phyloP scores from a whole-genome alignment of 768 basidiomycete species.

The Leccinum pellstonianum region DNA sequence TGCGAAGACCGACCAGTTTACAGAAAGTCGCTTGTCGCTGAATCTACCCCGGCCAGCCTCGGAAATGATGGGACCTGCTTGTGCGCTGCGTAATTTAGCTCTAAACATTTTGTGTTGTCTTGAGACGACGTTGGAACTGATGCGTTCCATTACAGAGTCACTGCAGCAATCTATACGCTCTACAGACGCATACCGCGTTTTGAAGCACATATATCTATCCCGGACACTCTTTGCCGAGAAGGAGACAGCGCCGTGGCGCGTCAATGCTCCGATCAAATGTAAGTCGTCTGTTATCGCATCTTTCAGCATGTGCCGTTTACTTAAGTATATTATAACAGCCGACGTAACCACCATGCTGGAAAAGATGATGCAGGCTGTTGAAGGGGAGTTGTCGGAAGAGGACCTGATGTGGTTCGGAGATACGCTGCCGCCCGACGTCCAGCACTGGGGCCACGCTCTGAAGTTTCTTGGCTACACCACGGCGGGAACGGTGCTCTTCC shows the following conservation, averaged over 20 bases:
- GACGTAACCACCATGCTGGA: slow-evolving; percentile 18
- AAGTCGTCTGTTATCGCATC: not conserved
- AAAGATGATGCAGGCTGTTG: slow-evolving; percentile 20
- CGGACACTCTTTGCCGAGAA: not conserved
- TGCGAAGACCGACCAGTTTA: not conserved
- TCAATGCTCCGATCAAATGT: not conserved
- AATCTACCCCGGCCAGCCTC: slow-evolving; percentile 9
- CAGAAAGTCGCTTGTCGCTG: not conserved
- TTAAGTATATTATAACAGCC: slow-evolving; percentile 3
- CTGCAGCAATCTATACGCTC: not conserved
- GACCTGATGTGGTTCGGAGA: slow-evolving; percentile 19
- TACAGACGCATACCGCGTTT: not conserved
- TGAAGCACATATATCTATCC: not conserved
- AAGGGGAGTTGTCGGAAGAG: slow-evolving; percentile 15
- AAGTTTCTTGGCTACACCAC: no score
- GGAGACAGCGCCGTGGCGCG: not conserved
- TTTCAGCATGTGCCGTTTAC: no score
- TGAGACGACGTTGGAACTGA: not conserved
- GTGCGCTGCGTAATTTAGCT: slow-evolving; percentile 20
- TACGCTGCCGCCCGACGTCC: slow-evolving; percentile 16
- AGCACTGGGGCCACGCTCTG: slow-evolving; percentile 9
- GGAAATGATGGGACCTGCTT: slow-evolving; percentile 27
- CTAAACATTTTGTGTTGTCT: not conserved
- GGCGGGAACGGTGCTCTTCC: no score
- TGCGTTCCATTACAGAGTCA: not conserved